Evolutionary conservation across 2,329 filamentous ascomycete species (phyloP).

Genomic region (Aspergillus floridensis): DNA sequence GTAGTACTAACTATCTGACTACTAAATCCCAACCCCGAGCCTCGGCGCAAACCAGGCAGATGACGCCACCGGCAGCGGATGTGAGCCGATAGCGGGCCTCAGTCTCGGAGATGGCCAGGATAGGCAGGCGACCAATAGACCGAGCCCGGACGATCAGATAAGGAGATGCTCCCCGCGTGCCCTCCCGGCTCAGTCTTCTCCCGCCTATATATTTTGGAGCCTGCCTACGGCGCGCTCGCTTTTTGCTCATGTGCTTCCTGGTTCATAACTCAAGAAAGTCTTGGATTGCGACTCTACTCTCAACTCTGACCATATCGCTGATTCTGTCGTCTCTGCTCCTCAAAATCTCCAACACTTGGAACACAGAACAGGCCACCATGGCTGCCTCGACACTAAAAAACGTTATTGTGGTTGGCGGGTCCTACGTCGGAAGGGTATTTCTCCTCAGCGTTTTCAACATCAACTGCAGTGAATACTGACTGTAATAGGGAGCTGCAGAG

Average conservation of each 20-base stretch:
- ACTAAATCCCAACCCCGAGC: not conserved
- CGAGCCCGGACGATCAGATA: conserved; percentile 4
- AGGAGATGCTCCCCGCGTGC: not conserved
- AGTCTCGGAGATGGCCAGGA: conserved; percentile 1
- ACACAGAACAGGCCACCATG: conserved; percentile 19
- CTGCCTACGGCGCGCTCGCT: not conserved
- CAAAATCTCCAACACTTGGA: not conserved
- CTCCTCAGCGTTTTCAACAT: too few relatives aligned
- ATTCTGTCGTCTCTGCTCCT: not conserved
- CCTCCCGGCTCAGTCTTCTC: conserved; percentile 6
- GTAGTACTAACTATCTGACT: not conserved
- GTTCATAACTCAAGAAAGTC: not conserved
- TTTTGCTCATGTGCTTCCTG: not conserved
- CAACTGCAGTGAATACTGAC: conserved; percentile 6
- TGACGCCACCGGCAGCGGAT: not conserved
- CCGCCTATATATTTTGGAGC: conserved; percentile 5
- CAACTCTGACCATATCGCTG: not conserved
- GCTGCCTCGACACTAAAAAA: conserved; percentile 29
- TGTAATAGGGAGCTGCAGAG: conserved; percentile 27
- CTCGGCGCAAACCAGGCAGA: not conserved
- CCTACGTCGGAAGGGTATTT: conserved; percentile 34
- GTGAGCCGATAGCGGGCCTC: not conserved
- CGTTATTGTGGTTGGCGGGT: conserved; percentile 37
- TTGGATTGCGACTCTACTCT: not conserved
- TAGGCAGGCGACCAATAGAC: not conserved